Conservation (phyloP, 2,329 filamentous ascomycete genomes). For the Graphiopsis chlorocephala region DNA sequence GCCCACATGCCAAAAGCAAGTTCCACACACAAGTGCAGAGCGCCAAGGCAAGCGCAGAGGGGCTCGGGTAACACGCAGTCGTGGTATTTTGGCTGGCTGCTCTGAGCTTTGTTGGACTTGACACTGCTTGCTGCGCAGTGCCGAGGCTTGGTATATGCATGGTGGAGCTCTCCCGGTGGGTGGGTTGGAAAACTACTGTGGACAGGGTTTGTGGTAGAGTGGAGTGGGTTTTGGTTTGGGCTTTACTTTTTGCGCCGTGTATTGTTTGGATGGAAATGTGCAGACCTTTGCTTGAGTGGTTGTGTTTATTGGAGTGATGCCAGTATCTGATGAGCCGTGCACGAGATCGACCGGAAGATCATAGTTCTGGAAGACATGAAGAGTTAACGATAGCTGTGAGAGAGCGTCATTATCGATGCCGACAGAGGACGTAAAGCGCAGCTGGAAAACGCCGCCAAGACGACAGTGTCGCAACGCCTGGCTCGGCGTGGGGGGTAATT, state of each 20-base stretch:
- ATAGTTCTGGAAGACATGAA: not conserved
- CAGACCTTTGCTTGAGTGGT: no score
- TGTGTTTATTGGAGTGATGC: no score
- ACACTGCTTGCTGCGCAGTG: conserved; percentile 3
- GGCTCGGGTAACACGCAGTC: not conserved
- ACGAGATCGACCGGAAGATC: not conserved
- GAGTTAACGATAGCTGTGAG: no score
- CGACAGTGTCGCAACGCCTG: not conserved
- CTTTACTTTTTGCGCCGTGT: not conserved
- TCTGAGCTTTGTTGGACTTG: not conserved
- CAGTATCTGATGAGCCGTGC: not conserved
- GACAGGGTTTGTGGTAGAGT: not conserved
- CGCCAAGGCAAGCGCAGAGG: not conserved
- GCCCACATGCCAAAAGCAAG: not conserved
- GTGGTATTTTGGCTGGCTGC: not conserved
- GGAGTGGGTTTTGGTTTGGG: not conserved
- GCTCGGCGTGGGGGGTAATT: conserved; percentile 11
- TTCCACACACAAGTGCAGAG: not conserved
- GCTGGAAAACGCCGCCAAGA: conserved; percentile 5
- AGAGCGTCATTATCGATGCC: not conserved
- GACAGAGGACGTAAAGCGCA: not conserved
- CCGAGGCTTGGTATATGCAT: conserved; percentile 13
- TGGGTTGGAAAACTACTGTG: not conserved
- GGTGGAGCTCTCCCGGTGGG: not conserved
- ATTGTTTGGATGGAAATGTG: no score